phyloP scores from a whole-genome alignment of 2,329 filamentous ascomycete species.

The Pezicula neosporulosa region DNA sequence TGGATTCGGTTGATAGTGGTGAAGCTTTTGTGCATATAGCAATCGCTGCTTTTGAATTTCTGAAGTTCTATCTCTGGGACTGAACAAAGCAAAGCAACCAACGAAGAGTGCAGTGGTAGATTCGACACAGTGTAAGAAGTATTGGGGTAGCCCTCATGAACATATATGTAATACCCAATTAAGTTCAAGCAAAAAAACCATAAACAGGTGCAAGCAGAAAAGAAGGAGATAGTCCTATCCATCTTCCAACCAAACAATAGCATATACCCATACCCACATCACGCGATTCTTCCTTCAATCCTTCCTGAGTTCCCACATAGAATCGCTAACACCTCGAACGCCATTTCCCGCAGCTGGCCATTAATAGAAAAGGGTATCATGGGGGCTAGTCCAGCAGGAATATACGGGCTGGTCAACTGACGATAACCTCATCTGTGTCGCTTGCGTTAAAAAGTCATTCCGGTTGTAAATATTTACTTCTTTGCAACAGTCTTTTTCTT shows the following conservation, averaged over 20 bases:
- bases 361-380: constrained; percentile 15
- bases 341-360: constrained; percentile 10
- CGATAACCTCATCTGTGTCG: constrained; percentile 7
- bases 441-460: constrained; percentile 14
- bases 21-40: too few relatives aligned
- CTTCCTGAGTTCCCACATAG: neutral
- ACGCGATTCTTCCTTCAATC: neutral
- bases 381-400: constrained; percentile 14
- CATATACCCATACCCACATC: neutral
- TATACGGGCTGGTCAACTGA: constrained; percentile 11
- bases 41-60: too few relatives aligned
- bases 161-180: too few relatives aligned
- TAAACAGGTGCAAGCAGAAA: neutral
- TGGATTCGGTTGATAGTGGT: too few relatives aligned
- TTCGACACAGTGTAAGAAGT: too few relatives aligned
- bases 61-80: too few relatives aligned
- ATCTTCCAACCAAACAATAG: neutral
- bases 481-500: constrained; percentile 16
- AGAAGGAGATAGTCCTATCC: neutral
- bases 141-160: too few relatives aligned
- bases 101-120: too few relatives aligned
- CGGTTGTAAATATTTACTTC: constrained; percentile 15
- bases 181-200: neutral
- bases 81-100: too few relatives aligned
- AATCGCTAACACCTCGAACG: constrained; percentile 19